These are phyloP conservation scores for Penicillium taxi DNA, from an alignment of 495 filamentous ascomycete genomes.

Conservation along the genomic window DNA sequence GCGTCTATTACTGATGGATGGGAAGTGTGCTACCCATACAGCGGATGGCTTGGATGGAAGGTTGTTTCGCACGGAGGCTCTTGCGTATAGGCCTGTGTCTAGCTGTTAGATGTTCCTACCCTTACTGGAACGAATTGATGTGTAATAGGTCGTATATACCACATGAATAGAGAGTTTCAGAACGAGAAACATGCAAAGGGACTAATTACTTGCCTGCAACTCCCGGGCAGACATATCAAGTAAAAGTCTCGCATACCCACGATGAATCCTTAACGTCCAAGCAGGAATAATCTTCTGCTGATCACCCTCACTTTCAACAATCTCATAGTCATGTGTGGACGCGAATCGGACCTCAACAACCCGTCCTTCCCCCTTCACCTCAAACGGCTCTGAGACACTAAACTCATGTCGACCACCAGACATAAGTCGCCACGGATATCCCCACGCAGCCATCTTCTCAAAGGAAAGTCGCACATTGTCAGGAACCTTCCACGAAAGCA, in stretches of 20 bases:
- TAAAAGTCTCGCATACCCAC: slow-evolving; percentile 22
- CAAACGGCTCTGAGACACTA: slow-evolving; percentile 25
- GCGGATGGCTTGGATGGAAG: slow-evolving; percentile 17
- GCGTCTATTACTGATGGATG: slow-evolving; percentile 19
- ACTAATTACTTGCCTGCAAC: neutral
- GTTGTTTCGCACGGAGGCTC: slow-evolving; percentile 16
- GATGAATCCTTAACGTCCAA: slow-evolving; percentile 24
- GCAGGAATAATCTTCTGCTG: slow-evolving; percentile 23
- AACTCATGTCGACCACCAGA: slow-evolving; percentile 28
- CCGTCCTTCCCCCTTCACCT: slow-evolving; percentile 1
- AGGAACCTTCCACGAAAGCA: slow-evolving; percentile 20
- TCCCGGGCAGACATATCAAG: slow-evolving; percentile 19
- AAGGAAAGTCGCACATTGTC: slow-evolving; percentile 20
- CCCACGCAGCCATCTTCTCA: slow-evolving; percentile 23
- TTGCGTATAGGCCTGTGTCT: slow-evolving; percentile 15
- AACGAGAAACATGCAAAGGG: neutral
- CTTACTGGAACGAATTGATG: too few species aligned
- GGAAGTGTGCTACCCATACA: slow-evolving; percentile 26
- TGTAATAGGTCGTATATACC: too few species aligned
- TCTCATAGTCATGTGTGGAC: slow-evolving; percentile 27
- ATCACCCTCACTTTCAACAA: slow-evolving; percentile 16
- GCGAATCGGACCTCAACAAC: slow-evolving; percentile 28
- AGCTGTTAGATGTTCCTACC: too few species aligned
- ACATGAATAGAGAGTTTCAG: too few species aligned
- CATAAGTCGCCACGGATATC: slow-evolving; percentile 32